Base-by-base conservation (phyloP, 2,329 filamentous ascomycete species). In the Neonectria punicea region DNA sequence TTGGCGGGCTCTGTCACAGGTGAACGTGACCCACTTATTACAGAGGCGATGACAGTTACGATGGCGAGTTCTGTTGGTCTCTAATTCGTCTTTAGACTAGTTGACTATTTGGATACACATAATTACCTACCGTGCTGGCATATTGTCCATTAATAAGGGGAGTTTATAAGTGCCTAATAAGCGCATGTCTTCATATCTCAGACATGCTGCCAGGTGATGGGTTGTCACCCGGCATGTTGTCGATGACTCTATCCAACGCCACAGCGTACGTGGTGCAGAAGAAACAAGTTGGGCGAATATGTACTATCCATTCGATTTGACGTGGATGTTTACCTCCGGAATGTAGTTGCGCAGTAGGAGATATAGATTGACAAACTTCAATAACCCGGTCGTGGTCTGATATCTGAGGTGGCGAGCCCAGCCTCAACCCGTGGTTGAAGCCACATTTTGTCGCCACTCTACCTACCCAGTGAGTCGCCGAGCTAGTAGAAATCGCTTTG, bases 321-420 rank as follows among this genome's bases (percentile, higher is more conserved):
- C 46, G 28, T 59, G 57, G 25, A 53, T 59, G 22, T 25, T 44
- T 32, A 41, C 46, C 30, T n/a, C 28, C 30, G 28, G 25, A 53
- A 53, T 60, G 46, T 14, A 34, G 20, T 54, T 18, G 7, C n/a
- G 10, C 32, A 34, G 32, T 46, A 43, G 57, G 9, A 34, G 20
- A 32, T 32, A 36, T 2, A 25, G 25, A 25, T 25, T 25, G 25
- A 25, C 6, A 18, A 16, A 57, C 8, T 34, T 57, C 43, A 14
- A 41, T 49, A n/a, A 28, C 22, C n/a, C 8, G 30, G 30, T 11
- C 28, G 28, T 44, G 25, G 49, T 46, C 7, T 49, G 46, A 28
- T 3, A n/a, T 25, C 22, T 30, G 46, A 32, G 46, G 46, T 50
- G 46, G 46, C 46, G 30, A 22, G 46, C 46, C 9, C 30, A 30